Evolutionary conservation across 2,329 filamentous ascomycete species (phyloP), one percentile per base, ranked within the genome.

Genomic region (Davidsoniella neocaledoniae): DNA sequence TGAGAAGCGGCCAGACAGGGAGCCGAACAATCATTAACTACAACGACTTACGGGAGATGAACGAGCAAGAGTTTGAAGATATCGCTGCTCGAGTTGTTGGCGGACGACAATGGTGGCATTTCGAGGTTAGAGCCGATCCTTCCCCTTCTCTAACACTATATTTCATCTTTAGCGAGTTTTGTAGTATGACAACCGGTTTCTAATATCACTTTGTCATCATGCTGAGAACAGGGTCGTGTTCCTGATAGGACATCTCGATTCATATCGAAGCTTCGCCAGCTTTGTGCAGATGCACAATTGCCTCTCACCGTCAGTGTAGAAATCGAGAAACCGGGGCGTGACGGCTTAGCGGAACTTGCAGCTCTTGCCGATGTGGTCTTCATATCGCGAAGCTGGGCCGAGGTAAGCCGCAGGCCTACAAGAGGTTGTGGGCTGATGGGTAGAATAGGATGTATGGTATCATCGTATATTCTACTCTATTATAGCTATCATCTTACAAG

Each of bases 21-120:
- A 80, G 74, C 50, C 70, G 83, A 42, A 86, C 82, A 0, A 75
- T 86, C 51, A 76, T 86, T 51, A 86, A 79, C 60, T 74, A 78
- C 62, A 84, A 79, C 57, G 69, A 72, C 51, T 68, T 86, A 36
- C 71, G 72, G 1, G 81, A 86, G 55, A 83, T 86, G 79, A 79
- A 70, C 5, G 55, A 63, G 4, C 64, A 64, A 6, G 82, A 86
- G 61, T 84, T 86, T 53, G 58, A 61, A 14, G 53, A 51, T 10
- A 63, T 72, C 17, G 26, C 29, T 6, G 29, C 16, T 5, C 17
- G 33, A 21, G 67, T 64, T 19, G 60, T 77, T 43, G 57, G 57
- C 4, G 52, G 55, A 7, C 57, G 63, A 36, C 58, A 63, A 29
- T 85, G 78, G 80, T 82, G 77, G 66, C 82, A 86, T 65, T 86